phyloP scores from a whole-genome alignment of 176 grass and related monocot species.

The Hyparrhenia diplandra region DNA sequence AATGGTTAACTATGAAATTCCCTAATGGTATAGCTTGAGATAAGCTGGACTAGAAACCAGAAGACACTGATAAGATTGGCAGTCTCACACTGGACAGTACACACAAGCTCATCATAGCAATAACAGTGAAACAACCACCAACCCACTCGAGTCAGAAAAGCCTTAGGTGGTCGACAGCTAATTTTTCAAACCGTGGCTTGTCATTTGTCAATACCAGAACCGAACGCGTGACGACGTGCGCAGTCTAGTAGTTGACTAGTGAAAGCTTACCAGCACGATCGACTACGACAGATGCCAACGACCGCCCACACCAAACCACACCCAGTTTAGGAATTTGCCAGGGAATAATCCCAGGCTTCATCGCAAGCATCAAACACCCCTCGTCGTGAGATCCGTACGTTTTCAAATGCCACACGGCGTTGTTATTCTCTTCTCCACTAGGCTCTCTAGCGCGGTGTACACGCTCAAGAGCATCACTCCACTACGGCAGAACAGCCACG shows the following conservation, averaged over 20 bases:
- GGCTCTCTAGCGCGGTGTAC: too few species aligned
- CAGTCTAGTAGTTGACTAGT: background rate
- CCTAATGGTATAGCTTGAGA: background rate
- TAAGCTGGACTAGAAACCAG: background rate
- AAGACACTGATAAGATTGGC: background rate
- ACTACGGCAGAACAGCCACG: background rate
- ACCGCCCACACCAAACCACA: background rate
- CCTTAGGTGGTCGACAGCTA: background rate
- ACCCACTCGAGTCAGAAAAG: background rate
- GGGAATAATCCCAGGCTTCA: background rate
- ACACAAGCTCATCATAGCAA: background rate
- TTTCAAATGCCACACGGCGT: slow-evolving; percentile 4
- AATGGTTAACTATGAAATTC: background rate
- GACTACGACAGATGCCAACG: slow-evolving; percentile 8
- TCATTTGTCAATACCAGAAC: background rate
- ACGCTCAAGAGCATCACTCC: too few species aligned
- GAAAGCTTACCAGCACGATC: background rate
- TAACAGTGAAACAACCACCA: background rate
- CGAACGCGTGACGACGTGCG: background rate
- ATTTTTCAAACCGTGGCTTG: background rate
- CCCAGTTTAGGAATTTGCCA: background rate
- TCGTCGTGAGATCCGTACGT: background rate
- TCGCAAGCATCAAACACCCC: background rate
- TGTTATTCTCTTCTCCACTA: background rate
- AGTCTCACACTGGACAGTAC: background rate